phyloP scores from a whole-genome alignment of 1,284 basidiomycete genomes.

The Moniliella sp. region DNA sequence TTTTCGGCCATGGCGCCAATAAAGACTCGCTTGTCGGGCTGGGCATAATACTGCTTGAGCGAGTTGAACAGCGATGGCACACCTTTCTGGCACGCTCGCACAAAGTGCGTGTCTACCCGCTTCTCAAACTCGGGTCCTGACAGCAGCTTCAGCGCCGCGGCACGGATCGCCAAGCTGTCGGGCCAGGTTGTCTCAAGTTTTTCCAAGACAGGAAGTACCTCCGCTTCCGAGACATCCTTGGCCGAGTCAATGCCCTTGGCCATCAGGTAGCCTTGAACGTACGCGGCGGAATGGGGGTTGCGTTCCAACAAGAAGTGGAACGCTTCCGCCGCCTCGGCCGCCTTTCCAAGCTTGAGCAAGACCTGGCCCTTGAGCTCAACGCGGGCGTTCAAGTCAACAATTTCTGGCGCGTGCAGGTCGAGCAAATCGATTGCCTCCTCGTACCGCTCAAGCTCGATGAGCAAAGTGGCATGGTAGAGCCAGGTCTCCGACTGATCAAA shows the following conservation, averaged over 20 bases:
- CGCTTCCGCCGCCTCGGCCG: conserved; percentile 2
- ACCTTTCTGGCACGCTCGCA: conserved; percentile 55
- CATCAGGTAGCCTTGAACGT: conserved; percentile 14
- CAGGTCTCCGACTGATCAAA: conserved; percentile 65
- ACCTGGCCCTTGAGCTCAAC: conserved; percentile 49
- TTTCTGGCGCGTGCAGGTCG: conserved; percentile 36
- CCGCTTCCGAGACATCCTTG: background rate
- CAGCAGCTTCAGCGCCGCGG: conserved; percentile 3
- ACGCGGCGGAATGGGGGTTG: conserved; percentile 40
- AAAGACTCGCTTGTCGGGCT: conserved; percentile 43
- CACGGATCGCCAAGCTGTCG: conserved; percentile 14
- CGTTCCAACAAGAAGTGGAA: conserved; percentile 7
- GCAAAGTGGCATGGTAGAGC: conserved; percentile 57
- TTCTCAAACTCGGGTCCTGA: conserved; percentile 44
- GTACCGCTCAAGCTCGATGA: conserved; percentile 49
- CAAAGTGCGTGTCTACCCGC: conserved; percentile 51
- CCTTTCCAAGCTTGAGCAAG: background rate
- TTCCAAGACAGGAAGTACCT: conserved; percentile 9
- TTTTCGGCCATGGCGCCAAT: conserved; percentile 49
- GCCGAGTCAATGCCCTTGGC: conserved; percentile 3
- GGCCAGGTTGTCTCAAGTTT: conserved; percentile 12
- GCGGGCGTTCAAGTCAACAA: conserved; percentile 9
- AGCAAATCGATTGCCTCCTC: conserved; percentile 43
- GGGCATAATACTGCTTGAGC: conserved; percentile 63
- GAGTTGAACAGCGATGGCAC: conserved; percentile 85